Evolutionary conservation across 208 protist species (phyloP), one percentile per base, ranked within the genome.

Genomic region (Trypanosoma scelopori): DNA sequence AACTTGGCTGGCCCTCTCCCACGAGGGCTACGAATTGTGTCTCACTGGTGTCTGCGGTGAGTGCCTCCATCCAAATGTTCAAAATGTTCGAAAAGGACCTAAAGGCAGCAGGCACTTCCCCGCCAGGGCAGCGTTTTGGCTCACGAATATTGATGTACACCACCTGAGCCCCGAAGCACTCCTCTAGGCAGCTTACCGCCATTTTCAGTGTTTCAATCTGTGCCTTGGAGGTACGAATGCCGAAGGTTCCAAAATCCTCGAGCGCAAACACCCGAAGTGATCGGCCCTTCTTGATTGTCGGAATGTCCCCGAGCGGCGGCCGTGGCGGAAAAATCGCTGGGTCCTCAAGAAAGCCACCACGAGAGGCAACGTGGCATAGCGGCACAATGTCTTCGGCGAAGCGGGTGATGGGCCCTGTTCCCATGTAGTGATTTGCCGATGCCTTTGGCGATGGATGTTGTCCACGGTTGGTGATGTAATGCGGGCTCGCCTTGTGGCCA

Each of bases 381-480:
- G 87, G 88, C 58, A 82, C 74, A 50, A 96, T 60, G 62, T 96
- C 91, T 61, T 96, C 86, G 5, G 83, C 76, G 72, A 92, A 94
- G 69, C 88, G 81, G 42, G 65, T 81, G 71, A 96, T 88, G 30
- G 87, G 86, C 1, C 91, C 91, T 27, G 86, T 94, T 25, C 81
- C 65, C 84, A 94, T 91, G 76, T 90, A 90, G 74, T 93, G 86
- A 72, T 92, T 83, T 27, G 84, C 81, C 11, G 82, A 82, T 18
- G 78, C 75, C 52, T 78, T 78, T 30, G 85, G 85, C 13, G 82
- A 73, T 2, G 86, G 86, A 76, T 91, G 76, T 74, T 95, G 89
- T 42, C 91, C 88, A 30, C 73, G 51, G 66, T 91, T 93, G 41
- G 74, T 76, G 78, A 96, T 93, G 72, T 85, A 87, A 63, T 94